Base-by-base conservation (phyloP, 2,329 filamentous ascomycete genomes). In the Rhinocladiella similis region DNA sequence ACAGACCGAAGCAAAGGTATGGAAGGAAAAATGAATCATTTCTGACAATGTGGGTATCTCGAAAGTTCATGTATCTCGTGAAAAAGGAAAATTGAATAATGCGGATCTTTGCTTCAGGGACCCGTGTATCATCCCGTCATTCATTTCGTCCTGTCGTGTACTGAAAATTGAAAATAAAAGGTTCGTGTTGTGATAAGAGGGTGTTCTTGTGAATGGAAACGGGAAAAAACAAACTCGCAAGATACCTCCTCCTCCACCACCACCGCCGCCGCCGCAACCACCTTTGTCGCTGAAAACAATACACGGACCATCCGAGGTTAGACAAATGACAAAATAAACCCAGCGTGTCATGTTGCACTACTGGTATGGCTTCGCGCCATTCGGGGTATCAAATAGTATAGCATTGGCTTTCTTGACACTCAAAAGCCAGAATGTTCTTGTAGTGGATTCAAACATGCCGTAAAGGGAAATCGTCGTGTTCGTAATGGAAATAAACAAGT, bases 31-130 rank as follows among this genome's bases (percentile, higher is more conserved):
- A n/a, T n/a, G n/a, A 39, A 53, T 50, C 39, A 43, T 45, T 16
- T 54, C 46, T 47, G 50, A 49, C 53, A 58, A 58, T 42, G 54
- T 57, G 61, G 59, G 60, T 62, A 61, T 63, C 56, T 59, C 56
- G 56, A 62, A 62, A 59, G 49, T 54, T 63, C 61, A 50, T 63
- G 61, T 62, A 60, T 62, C 56, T 63, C 61, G 56, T 63, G 25
- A 63, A 54, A 50, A 57, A n/a, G n/a, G n/a, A n/a, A n/a, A n/a
- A n/a, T n/a, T 45, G 16, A 50, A 55, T 53, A 42, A 48, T 33
- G 53, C 39, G 49, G 51, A 53, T 38, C 48, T 51, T 53, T 33
- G 7, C 52, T 47, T 55, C 41, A 18, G 50, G 55, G 56, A 57
- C 50, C 43, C 61, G 55, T 63, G 49, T 59, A 55, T 59, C 59